Evolutionary conservation across 768 basidiomycete species (phyloP), one percentile per base, ranked within the genome.

Genomic region (Glaciozyma martinii): DNA sequence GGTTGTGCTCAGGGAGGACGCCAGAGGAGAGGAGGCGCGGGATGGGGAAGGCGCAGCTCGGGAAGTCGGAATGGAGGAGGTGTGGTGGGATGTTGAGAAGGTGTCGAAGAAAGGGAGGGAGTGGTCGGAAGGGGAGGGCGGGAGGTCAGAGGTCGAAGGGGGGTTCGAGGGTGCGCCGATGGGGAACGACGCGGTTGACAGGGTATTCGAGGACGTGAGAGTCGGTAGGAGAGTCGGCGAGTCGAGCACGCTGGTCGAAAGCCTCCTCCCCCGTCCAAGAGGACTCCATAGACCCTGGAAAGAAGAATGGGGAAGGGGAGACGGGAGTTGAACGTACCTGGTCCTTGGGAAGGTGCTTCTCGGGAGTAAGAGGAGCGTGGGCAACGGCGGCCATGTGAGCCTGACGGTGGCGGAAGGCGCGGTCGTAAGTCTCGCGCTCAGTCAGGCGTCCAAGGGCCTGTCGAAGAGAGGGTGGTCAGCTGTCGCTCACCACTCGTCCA

Each of bases 381-480:
- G 89, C 77, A 62, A 90, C 81, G 62, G 86, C 86, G 61, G 83
- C 81, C 61, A 94, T 90, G 59, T 75, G 68, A 43, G 77, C 78
- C 42, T 84, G 83, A 76, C 90, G 89, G 77, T 93, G 79, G 67
- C 95, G 88, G 83, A 80, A 95, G 62, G 84, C 84, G 66, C 95
- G 89, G 82, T 95, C 93, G 78, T 92, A 97, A 42, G 80, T 75
- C 79, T 97, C 85, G 56, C 83, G 81, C 40, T 83, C 81, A 54
- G 89, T 84, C 74, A 99, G 80, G 74, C 94, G 91, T 52, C 74
- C 76, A 68, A 99, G 77, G 43, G 94, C 94, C 93, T 97, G 72
- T 47, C 19, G 52, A 33, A 44, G 25, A 44, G 16, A 40, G 57
- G n/a, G 25, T 50, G 44, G 32, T 23, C 54, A 30, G 29, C 21